Conservation (phyloP, 495 filamentous ascomycete genomes). For the Penicillium roqueforti region DNA sequence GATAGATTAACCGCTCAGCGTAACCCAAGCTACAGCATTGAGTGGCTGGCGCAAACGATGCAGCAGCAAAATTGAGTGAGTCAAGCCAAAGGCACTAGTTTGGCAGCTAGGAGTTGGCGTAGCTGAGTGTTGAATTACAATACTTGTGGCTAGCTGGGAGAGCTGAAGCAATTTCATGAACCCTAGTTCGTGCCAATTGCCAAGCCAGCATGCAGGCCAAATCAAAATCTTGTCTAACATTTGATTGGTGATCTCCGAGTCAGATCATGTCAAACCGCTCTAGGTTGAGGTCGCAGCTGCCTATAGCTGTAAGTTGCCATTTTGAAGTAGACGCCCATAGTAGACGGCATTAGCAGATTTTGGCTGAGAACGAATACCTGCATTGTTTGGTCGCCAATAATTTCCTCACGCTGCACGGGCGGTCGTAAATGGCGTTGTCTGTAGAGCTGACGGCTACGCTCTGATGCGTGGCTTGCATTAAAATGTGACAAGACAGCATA, state of each 20-base stretch:
- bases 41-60: background rate
- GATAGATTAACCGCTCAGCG: background rate
- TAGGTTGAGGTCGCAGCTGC: background rate
- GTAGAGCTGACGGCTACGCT: background rate
- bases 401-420: background rate
- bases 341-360: background rate
- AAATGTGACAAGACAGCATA: background rate
- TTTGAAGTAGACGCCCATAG: background rate
- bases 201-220: conserved; percentile 4
- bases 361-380: background rate
- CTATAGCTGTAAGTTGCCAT: background rate
- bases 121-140: background rate
- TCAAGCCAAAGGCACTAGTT: background rate
- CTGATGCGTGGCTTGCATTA: background rate
- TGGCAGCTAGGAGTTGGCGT: background rate
- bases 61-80: background rate
- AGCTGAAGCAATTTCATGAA: background rate
- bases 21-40: background rate
- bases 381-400: background rate
- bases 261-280: background rate
- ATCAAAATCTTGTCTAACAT: background rate
- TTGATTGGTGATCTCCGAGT: background rate
- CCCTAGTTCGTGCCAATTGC: background rate
- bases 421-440: background rate
- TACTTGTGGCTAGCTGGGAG: background rate